Percentiles rank a stretch among this genome's conserved stretches.
These are phyloP conservation scores for Ambrosia hybrid DNA, from an alignment of 140 eudicot genomes.

Conservation along the genomic window DNA sequence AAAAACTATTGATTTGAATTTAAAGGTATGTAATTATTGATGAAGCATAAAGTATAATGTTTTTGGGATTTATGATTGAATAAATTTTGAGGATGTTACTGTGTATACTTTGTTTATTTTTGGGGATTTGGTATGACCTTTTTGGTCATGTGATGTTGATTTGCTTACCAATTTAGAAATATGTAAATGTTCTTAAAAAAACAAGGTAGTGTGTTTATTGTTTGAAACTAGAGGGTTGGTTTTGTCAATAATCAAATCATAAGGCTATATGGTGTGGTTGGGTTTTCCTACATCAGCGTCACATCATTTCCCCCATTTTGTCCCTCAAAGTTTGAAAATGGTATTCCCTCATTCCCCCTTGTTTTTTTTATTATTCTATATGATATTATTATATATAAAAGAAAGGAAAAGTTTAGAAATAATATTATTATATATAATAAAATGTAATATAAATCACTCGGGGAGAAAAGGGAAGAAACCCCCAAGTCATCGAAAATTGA, in stretches of 20 bases:
- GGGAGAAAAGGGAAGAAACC: no score
- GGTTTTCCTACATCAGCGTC: no score
- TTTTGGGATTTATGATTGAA: conserved; percentile 23
- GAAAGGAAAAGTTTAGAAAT: no score
- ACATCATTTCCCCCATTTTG: no score
- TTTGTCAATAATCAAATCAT: conserved; percentile 1
- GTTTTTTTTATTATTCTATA: no score
- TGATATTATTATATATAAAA: no score
- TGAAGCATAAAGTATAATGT: conserved; percentile 23
- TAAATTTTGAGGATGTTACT: not conserved
- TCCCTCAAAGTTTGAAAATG: no score
- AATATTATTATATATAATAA: no score
- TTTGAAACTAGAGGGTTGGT: not conserved
- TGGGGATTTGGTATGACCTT: conserved; percentile 24
- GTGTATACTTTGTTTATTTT: not conserved
- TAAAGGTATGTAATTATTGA: conserved; percentile 21
- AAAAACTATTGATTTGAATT: not conserved
- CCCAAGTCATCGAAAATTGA: no score
- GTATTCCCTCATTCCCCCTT: no score
- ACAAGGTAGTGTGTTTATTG: not conserved
- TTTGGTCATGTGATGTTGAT: conserved; percentile 13
- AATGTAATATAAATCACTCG: no score
- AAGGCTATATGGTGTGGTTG: no score
- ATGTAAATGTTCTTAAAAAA: not conserved
- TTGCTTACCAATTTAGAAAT: conserved; percentile 1